A percentile compares a stretch with the other conserved stretches of the same genome.
Evolutionary conservation across 2,329 filamentous ascomycete genomes (phyloP).

Genomic region (Cladosporium sphaerospermum): DNA sequence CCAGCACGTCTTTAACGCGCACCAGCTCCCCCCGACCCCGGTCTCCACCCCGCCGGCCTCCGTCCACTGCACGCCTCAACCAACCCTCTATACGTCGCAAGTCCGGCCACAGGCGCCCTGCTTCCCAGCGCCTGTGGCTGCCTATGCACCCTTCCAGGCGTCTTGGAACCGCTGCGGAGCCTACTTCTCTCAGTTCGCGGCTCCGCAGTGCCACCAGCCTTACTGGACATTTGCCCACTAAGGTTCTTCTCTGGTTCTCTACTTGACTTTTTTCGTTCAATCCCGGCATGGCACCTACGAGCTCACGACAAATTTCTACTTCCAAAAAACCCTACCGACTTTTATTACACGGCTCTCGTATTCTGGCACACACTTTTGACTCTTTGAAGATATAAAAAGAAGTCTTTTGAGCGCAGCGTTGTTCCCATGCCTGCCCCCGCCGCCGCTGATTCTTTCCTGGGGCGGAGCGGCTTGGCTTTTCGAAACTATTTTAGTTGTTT

Average conservation of each 20-base stretch:
- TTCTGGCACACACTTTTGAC: background rate
- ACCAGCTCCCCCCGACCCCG: constrained; percentile 2
- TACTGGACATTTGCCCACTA: constrained; percentile 12
- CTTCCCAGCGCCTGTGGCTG: constrained; percentile 7
- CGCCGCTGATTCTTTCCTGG: background rate
- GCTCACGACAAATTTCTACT: constrained; percentile 3
- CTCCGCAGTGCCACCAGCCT: constrained; percentile 10
- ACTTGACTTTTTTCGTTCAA: background rate
- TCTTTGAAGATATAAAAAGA: background rate
- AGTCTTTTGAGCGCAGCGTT: constrained; percentile 8
- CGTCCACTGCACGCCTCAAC: constrained; percentile 23
- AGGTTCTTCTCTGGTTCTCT: background rate
- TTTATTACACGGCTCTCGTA: constrained; percentile 9
- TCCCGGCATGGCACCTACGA: constrained; percentile 8
- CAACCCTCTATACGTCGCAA: constrained; percentile 21
- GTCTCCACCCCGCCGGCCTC: constrained; percentile 22
- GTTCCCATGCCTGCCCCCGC: background rate
- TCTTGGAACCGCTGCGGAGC: constrained; percentile 9
- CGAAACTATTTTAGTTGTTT: background rate
- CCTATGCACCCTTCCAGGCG: constrained; percentile 8
- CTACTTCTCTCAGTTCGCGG: constrained; percentile 12
- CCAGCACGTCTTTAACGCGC: background rate
- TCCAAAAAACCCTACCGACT: background rate
- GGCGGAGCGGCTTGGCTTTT: constrained; percentile 1
- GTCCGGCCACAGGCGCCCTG: constrained; percentile 10